Evolutionary conservation across 1,284 basidiomycete genomes (phyloP).

Genomic region (Coriolopsis trogii): DNA sequence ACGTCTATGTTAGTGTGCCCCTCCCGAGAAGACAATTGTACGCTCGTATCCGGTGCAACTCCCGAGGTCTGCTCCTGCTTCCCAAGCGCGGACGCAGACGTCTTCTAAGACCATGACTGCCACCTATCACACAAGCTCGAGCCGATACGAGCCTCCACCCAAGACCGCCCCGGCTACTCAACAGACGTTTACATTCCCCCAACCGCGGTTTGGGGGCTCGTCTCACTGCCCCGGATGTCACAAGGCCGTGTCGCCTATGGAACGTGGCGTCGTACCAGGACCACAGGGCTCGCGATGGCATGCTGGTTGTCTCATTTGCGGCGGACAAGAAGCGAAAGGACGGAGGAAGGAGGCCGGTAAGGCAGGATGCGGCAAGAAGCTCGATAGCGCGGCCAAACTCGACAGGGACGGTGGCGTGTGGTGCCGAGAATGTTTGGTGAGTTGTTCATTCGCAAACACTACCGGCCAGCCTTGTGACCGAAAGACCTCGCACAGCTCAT

Average conservation of each 20-base stretch:
- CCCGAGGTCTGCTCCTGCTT: conserved; percentile 27
- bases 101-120: conserved; percentile 28
- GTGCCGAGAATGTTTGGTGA: conserved; percentile 82
- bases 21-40: conserved; percentile 49
- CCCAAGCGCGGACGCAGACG: conserved; percentile 7
- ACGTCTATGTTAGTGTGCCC: conserved; percentile 55
- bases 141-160: conserved; percentile 51
- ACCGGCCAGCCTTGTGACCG: not conserved
- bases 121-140: conserved; percentile 37
- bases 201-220: conserved; percentile 67
- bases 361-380: conserved; percentile 78
- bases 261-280: conserved; percentile 79
- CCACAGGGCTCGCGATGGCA: conserved; percentile 83
- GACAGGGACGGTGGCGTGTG: conserved; percentile 72
- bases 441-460: conserved; percentile 23
- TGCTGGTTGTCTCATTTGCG: conserved; percentile 73
- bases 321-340: conserved; percentile 57
- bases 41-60: conserved; percentile 33
- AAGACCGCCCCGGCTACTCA: conserved; percentile 42
- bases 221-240: conserved; percentile 71
- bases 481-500: conserved; percentile 49
- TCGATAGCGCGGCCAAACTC: conserved; percentile 81
- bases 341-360: conserved; percentile 52
- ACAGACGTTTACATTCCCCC: conserved; percentile 37
- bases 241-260: conserved; percentile 76